Base-by-base conservation (phyloP, 768 basidiomycete genomes). In the Agaricus blazei region DNA sequence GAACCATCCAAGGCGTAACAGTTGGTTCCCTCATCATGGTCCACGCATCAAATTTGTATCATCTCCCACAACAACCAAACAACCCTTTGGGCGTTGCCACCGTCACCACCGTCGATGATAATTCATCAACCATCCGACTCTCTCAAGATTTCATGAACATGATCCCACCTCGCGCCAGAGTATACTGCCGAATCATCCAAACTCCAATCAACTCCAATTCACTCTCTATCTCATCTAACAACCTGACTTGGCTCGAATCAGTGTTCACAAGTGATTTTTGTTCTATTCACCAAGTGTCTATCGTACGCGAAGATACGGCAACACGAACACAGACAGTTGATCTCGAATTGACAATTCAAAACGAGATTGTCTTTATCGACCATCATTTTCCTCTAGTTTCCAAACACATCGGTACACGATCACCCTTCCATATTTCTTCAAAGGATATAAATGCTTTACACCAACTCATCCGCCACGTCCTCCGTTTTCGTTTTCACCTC, bases 1-100 rank as follows among this genome's bases (percentile, higher is more conserved):
- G 71, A 3, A 53, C 58, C 0, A 67, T 68, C 0, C 71, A 72
- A 51, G 71, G 72, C 1, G 62, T 73, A 40, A 67, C 65, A 1
- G 45, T 58, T 1, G 68, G 65, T 3, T 68, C 67, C n/a, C 57
- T 40, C 1, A 64, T 67, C 55, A 47, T 59, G 4, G 58, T 64
- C 9, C 65, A 72, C 51, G 57, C 52, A 37, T 61, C 62, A 3
- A 66, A 70, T 57, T 57, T 71, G 12, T 36, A 62, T 11, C 57
- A 59, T 12, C 59, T 49, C 19, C 12, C 29, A 9, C 56, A 57
- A 19, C 60, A 60, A 11, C 53, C 62, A 3, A 71, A 71, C 46
- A 59, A 59, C 3, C 24, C 53, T 14, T 34, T 68, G 2, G 66
- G 66, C 6, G 53, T 46, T 24, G 46, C 70, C 0, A 47, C 62